Evolutionary conservation across 2,329 filamentous ascomycete species (phyloP).

Genomic region (Amphichorda felina): DNA sequence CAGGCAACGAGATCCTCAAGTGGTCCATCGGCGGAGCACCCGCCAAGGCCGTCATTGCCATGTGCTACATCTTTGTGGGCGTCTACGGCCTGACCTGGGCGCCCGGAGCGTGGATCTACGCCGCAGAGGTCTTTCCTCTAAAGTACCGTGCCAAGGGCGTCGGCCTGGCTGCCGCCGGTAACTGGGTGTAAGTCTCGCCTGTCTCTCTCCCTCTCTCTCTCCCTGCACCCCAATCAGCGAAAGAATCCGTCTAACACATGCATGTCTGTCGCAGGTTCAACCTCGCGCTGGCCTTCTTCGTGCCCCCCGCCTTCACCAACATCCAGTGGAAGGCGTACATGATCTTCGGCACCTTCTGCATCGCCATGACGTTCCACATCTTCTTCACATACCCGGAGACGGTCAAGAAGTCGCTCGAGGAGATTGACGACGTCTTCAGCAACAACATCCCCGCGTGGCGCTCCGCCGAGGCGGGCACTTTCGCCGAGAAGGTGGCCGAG

Average conservation of each 20-base stretch:
- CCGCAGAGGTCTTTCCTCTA: conserved; percentile 25
- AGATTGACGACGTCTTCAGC: conserved; percentile 37
- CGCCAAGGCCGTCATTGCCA: conserved; percentile 37
- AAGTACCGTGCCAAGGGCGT: conserved; percentile 40
- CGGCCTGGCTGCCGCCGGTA: conserved; percentile 34
- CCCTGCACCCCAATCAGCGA: too few relatives aligned
- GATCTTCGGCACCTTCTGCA: conserved; percentile 27
- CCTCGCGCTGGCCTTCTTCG: conserved; percentile 25
- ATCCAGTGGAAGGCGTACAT: conserved; percentile 39
- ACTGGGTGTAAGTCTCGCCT: conserved; percentile 24
- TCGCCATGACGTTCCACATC: conserved; percentile 27
- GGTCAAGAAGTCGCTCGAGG: conserved; percentile 40
- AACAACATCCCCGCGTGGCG: conserved; percentile 4
- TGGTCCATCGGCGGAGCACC: conserved; percentile 31
- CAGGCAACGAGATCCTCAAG: conserved; percentile 31
- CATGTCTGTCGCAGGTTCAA: conserved; percentile 22
- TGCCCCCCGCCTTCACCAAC: conserved; percentile 22
- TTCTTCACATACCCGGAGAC: conserved; percentile 37
- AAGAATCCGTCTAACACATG: too few relatives aligned
- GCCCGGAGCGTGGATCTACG: conserved; percentile 13
- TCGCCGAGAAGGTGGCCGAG: conserved; percentile 3
- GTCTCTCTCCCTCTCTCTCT: too few relatives aligned
- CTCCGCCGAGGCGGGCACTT: not conserved
- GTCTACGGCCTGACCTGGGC: conserved; percentile 19
- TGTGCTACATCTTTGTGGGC: conserved; percentile 33